Evolutionary conservation across 2,329 filamentous ascomycete genomes (phyloP).

Genomic region (Microdochium trichocladiopsis): DNA sequence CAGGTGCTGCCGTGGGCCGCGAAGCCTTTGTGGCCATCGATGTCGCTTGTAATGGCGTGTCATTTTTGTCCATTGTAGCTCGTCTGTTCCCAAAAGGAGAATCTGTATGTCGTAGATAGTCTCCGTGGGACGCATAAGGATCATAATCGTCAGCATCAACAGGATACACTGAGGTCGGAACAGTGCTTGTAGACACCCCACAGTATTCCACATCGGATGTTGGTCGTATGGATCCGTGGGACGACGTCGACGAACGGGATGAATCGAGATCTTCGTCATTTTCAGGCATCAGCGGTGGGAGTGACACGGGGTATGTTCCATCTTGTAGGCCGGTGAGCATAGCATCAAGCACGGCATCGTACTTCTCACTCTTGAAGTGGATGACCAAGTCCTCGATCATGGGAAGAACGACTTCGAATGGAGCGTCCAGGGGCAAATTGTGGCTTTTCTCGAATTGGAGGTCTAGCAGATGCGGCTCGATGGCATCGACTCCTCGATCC

Average conservation of each 20-base stretch:
- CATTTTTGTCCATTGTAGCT: background rate
- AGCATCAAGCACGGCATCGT: conserved; percentile 34
- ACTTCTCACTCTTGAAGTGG: conserved; percentile 37
- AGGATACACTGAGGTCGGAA: conserved; percentile 7
- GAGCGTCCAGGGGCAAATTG: conserved; percentile 9
- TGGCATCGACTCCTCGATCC: conserved; percentile 31
- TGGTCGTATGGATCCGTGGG: background rate
- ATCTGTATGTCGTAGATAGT: conserved; percentile 7
- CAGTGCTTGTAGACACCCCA: conserved; percentile 1
- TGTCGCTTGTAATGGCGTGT: conserved; percentile 1
- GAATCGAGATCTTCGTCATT: conserved; percentile 3
- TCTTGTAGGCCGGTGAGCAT: conserved; percentile 39
- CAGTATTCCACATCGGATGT: background rate
- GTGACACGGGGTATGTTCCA: conserved; percentile 23
- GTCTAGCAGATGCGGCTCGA: conserved; percentile 7
- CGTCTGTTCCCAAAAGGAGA: background rate
- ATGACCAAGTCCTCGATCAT: conserved; percentile 50
- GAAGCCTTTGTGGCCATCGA: conserved; percentile 3
- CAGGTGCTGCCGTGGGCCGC: conserved; percentile 24
- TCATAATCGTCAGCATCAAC: conserved; percentile 35
- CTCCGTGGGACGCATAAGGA: conserved; percentile 29
- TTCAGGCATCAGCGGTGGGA: conserved; percentile 8
- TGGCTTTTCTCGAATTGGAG: conserved; percentile 6
- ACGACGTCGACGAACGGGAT: background rate
- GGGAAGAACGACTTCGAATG: conserved; percentile 39